Base-by-base conservation (phyloP, 331 rosid genomes). In the Erythrophleum ivorense region DNA sequence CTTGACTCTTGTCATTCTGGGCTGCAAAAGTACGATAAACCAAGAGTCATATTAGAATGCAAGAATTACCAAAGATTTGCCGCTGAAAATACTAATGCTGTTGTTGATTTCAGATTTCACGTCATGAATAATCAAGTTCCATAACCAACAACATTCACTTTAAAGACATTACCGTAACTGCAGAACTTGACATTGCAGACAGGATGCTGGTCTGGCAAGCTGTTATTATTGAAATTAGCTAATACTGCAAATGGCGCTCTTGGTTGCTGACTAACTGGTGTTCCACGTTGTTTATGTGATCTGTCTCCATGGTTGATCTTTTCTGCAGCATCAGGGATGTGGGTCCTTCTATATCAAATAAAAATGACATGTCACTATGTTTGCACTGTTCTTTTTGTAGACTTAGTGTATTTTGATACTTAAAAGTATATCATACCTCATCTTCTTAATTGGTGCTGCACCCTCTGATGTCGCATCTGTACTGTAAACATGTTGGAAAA, bases 241-340 rank as follows among this genome's bases (percentile, higher is more conserved):
- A 96, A 87, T 18, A 91, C 95, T 4, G 97, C 82, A 58, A 96
- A 85, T 14, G 99, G 98, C 53, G 95, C 82, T 86, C 99, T 84
- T 66, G 79, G 73, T 75, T 89, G 95, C 88, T 86, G 94, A 84
- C 83, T 86, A 60, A 81, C 65, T 40, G 80, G 83, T 60, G 82
- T 75, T 76, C 86, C 90, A 73, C 86, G 72, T 77, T 73, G 94
- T 81, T 87, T 91, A 79, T 84, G 92, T 67, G 87, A 88, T 83
- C 94, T 81, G 82, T 88, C 97, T 79, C 83, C 88, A 16, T 80
- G 86, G 79, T 65, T 78, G 87, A 84, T 88, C 78, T 82, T 87
- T 79, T 85, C 89, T 4, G 91, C 64, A 24, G 50, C 57, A 84
- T 86, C 96, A 77, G 97, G 82, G 80, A 89, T 86, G 85, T 88